These are phyloP conservation scores for Millerozyma acaciae DNA, from an alignment of 805 yeast species.

Conservation along the genomic window DNA sequence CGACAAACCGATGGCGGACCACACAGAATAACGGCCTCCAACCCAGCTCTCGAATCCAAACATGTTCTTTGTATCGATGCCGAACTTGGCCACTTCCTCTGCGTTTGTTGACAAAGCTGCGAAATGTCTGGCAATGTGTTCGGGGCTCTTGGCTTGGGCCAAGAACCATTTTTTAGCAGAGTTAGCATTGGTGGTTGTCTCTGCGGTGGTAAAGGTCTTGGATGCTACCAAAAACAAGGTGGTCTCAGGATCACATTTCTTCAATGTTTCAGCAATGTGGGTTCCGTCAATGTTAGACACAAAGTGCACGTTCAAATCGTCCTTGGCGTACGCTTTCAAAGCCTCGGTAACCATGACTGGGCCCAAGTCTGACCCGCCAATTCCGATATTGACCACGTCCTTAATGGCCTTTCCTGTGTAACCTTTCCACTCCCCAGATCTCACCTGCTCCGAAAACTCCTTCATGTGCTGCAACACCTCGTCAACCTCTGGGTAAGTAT, in stretches of 20 bases:
- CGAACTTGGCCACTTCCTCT: slow-evolving; percentile 85
- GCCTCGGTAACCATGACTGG: slow-evolving; percentile 99
- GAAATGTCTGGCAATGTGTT: slow-evolving; percentile 92
- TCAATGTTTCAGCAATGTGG: slow-evolving; percentile 87
- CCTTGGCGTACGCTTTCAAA: slow-evolving; percentile 79
- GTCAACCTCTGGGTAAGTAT: slow-evolving; percentile 90
- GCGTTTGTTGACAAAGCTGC: slow-evolving; percentile 96
- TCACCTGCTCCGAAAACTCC: slow-evolving; percentile 84
- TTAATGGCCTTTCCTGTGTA: slow-evolving; percentile 93
- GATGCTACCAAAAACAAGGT: slow-evolving; percentile 91
- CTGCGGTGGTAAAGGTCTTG: slow-evolving; percentile 98
- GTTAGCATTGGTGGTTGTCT: slow-evolving; percentile 93
- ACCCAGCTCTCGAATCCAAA: slow-evolving; percentile 98
- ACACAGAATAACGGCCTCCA: slow-evolving; percentile 99
- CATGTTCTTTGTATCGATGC: slow-evolving; percentile 97
- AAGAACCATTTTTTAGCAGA: slow-evolving; percentile 95
- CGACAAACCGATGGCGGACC: slow-evolving; percentile 98
- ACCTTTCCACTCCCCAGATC: slow-evolving; percentile 96
- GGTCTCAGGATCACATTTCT: slow-evolving; percentile 77
- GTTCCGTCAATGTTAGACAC: slow-evolving; percentile 99
- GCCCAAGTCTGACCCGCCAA: slow-evolving; percentile 98
- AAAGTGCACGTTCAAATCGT: slow-evolving; percentile 76
- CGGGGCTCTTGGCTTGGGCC: slow-evolving; percentile 57
- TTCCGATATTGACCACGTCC: slow-evolving; percentile 95
- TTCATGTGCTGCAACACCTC: slow-evolving; percentile 92